phyloP scores from a whole-genome alignment of 2,329 filamentous ascomycete genomes.

The Aspergillus sp. region DNA sequence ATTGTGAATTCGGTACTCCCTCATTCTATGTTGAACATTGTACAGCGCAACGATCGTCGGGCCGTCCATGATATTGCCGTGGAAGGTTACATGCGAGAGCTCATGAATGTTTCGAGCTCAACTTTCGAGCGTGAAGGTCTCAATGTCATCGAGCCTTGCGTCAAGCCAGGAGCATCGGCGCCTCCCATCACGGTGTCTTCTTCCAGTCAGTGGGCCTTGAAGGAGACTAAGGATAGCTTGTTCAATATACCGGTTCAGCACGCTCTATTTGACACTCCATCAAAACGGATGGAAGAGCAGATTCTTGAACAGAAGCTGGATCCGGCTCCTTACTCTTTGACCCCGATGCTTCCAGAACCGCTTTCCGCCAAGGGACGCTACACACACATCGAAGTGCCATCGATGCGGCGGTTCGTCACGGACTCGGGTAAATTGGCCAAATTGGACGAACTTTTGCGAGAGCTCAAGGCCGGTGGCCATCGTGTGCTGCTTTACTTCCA shows the following conservation, averaged over 20 bases:
- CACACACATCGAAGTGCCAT: conserved; percentile 87
- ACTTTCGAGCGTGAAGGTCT: conserved; percentile 68
- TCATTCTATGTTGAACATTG: conserved; percentile 78
- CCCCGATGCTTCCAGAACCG: conserved; percentile 73
- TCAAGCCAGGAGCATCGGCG: conserved; percentile 71
- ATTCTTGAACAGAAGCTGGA: conserved; percentile 71
- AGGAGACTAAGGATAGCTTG: conserved; percentile 64
- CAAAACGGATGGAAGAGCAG: conserved; percentile 61
- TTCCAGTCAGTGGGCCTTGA: conserved; percentile 58
- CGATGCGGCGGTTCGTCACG: conserved; percentile 95
- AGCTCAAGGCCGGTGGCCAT: conserved; percentile 87
- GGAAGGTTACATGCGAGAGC: conserved; percentile 66
- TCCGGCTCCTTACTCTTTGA: conserved; percentile 46
- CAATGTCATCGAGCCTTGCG: conserved; percentile 73
- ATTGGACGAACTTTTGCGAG: conserved; percentile 78
- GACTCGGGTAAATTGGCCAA: conserved; percentile 95
- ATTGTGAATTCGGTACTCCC: conserved; percentile 58
- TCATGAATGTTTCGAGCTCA: conserved; percentile 72
- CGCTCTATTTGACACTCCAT: conserved; percentile 63
- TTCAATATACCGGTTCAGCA: conserved; percentile 77
- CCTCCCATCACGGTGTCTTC: conserved; percentile 80
- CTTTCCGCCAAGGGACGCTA: conserved; percentile 78
- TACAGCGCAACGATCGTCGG: conserved; percentile 61
- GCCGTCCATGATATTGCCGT: conserved; percentile 65
- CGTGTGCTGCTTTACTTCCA: conserved; percentile 98